Base-by-base conservation (phyloP, 2,329 filamentous ascomycete species). In the Ceratocystis destructans region DNA sequence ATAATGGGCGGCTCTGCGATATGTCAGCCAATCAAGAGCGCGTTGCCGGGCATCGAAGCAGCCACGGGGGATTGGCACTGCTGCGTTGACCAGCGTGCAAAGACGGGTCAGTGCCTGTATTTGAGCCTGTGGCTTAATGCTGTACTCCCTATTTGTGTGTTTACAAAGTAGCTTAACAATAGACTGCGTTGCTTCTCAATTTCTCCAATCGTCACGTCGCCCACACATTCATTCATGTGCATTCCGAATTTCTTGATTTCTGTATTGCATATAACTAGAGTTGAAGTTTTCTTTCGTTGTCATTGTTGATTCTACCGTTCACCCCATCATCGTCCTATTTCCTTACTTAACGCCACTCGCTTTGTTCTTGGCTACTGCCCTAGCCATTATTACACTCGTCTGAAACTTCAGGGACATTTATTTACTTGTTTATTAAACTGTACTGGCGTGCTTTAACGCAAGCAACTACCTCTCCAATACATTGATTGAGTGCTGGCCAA, bases 11-110 rank as follows among this genome's bases (percentile, higher is more conserved):
- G 10, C 37, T 41, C 12, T 41, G 37, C 12, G 37, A 41, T 4
- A 15, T 41, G 3, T 15, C 53, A 25, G 28, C 53, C n/a, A 44
- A 31, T 31, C 25, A 50, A 25, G n/a, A 33, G 31, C 64, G 64
- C 64, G 64, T 66, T 66, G 64, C 64, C 62, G 57, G 25, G 64
- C 53, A 41, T 41, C 37, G 37, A 41, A 41, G 37, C 37, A 41
- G 37, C 37, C 37, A 41, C 37, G 37, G 37, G 33, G 33, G 3
- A 57, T 12, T 6, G 53, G 25, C 25, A 33, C 22, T 57, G 53
- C 31, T 57, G 53, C 53, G 53, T 31, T 5, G 53, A 31, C 25
- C 53, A 57, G 31, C 7, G 28, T 57, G 22, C 17, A 12, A 57
- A 57, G 53, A 31, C 22, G 28, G 53, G 25, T 57, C 37, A 41